Evolutionary conservation across 139 green algal genomes (phyloP), one percentile per base, ranked within the genome.

Genomic region (Helicosporidium sp.): DNA sequence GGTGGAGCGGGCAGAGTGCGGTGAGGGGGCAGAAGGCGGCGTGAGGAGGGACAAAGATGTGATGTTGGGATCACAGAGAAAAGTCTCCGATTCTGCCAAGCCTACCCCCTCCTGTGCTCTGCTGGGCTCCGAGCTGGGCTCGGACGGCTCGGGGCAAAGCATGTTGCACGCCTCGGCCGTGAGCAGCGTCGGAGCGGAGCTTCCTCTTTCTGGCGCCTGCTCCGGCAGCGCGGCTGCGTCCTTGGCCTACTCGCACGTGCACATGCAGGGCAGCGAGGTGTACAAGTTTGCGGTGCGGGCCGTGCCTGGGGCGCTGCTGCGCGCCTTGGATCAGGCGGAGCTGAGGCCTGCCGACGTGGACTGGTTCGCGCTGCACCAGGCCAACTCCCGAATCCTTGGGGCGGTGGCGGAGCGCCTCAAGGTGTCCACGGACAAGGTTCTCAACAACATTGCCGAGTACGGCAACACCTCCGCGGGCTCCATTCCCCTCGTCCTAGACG

Each of bases 261-360:
- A n/a, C 25, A 96, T 96, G 87, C 85, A 81, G n/a, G 86, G 87
- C 1, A 70, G 83, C 56, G 89, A 98, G 28, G 89, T 98, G 22
- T 98, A 94, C 74, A 89, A 89, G 71, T 98, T 95, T 76, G 89
- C 89, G 0, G 89, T 97, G 41, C 64, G 73, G 7, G 73, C 73
- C 0, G 86, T 98, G 41, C 89, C 89, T 4, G 53, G 85, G 65
- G 73, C 87, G 4, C 62, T 96, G 10, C 62, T 88, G 27, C 58
- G 49, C 0, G 75, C 87, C 1, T 62, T 96, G 20, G 57, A 65
- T 16, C 61, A 81, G 25, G 81, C 80, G 16, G 63, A 55, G 15
- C 25, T 97, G 52, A 12, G 22, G 0, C 75, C 68, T 51, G 53
- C 70, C 12, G 58, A 84, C 22, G 58, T 95, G 26, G 83, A 95